Evolutionary conservation across 345 rosid genomes (phyloP).

Genomic region (Eucalyptus sp.): DNA sequence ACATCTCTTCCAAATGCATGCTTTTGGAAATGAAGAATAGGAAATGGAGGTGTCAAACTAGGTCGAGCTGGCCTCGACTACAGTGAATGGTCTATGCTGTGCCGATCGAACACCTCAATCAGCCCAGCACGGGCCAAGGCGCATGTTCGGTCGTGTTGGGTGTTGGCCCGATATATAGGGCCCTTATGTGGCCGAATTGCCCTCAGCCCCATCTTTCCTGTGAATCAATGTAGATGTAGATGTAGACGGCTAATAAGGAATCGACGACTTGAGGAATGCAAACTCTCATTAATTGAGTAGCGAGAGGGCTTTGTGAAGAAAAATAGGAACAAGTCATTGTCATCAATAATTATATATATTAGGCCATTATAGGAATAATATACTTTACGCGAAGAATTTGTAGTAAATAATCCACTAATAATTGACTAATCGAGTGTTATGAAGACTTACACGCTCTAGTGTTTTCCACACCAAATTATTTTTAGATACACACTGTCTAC

Average conservation of each 20-base stretch:
- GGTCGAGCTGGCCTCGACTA: neutral
- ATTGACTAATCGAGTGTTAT: no score
- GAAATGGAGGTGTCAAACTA: no score
- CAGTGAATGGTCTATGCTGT: neutral
- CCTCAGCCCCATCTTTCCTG: neutral
- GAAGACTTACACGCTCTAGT: neutral
- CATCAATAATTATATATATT: neutral
- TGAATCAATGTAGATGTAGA: neutral
- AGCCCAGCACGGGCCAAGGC: neutral
- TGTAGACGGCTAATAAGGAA: neutral
- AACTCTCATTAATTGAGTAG: neutral
- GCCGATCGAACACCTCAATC: neutral
- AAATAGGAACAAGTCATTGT: neutral
- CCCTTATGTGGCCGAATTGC: neutral
- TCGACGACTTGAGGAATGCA: neutral
- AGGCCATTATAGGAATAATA: neutral
- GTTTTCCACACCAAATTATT: neutral
- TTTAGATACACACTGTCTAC: neutral
- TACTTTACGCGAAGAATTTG: neutral
- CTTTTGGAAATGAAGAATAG: neutral
- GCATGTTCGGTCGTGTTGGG: neutral
- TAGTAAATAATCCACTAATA: no score
- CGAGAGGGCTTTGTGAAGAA: neutral
- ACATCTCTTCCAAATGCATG: neutral
- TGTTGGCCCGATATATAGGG: neutral